These are phyloP conservation scores for Penicillium hordei DNA, from an alignment of 2,329 filamentous ascomycete genomes.

Conservation along the genomic window DNA sequence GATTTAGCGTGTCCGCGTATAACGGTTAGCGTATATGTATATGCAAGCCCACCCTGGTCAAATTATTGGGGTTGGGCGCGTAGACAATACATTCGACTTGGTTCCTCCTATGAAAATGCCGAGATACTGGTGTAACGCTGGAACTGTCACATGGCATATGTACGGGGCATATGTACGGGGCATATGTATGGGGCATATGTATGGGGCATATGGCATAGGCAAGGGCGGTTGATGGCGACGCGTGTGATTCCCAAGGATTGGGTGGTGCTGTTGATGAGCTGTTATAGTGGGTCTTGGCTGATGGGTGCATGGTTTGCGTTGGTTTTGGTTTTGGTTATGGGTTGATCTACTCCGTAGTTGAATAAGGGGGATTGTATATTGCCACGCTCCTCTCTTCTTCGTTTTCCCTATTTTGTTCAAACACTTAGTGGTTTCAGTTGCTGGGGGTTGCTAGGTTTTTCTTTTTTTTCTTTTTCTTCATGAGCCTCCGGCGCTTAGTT, in stretches of 20 bases:
- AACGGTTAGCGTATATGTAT: background rate
- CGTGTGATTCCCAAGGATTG: background rate
- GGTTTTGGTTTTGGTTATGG: background rate
- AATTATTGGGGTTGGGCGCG: slow-evolving; percentile 2
- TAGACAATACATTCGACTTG: background rate
- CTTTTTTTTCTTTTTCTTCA: background rate
- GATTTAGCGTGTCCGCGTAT: background rate
- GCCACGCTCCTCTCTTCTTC: slow-evolving; percentile 1
- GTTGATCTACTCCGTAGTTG: background rate
- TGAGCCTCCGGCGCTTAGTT: background rate
- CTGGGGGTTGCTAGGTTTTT: background rate
- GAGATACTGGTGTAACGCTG: background rate
- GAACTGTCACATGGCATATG: background rate
- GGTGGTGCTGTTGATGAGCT: background rate
- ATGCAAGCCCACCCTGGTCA: background rate
- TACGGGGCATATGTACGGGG: background rate
- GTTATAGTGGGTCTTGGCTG: background rate
- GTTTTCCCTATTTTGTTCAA: background rate
- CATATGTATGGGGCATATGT: background rate
- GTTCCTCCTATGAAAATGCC: background rate
- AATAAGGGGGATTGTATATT: background rate
- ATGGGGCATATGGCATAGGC: background rate
- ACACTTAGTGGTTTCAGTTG: background rate
- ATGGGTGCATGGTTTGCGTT: background rate
- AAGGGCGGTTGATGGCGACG: background rate